phyloP scores from a whole-genome alignment of 129 eudicot species.

The Tanacetum coccineum region DNA sequence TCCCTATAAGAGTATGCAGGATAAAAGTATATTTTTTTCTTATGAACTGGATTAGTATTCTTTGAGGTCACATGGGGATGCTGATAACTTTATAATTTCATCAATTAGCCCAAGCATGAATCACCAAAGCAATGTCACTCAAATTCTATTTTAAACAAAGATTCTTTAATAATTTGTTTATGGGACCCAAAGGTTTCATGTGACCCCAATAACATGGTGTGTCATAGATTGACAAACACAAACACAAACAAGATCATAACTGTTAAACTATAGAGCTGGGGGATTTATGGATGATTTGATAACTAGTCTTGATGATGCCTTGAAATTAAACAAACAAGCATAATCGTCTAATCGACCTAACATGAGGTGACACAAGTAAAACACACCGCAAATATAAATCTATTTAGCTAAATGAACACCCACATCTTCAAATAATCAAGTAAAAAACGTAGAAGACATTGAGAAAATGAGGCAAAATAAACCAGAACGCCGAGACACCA shows the following conservation, averaged over 20 bases:
- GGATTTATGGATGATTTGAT: neutral
- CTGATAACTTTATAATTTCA: too few relatives aligned
- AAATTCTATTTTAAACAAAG: neutral
- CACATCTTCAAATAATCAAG: neutral
- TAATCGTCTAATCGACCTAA: neutral
- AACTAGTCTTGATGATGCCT: neutral
- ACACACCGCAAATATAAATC: too few relatives aligned
- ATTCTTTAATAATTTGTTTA: neutral
- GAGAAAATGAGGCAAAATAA: conserved; percentile 1
- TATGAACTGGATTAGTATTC: too few relatives aligned
- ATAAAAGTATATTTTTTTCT: too few relatives aligned
- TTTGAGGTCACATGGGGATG: too few relatives aligned
- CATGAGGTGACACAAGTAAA: neutral
- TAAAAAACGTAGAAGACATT: too few relatives aligned
- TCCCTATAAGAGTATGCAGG: too few relatives aligned
- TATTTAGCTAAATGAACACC: neutral
- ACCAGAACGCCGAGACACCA: neutral
- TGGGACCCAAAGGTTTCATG: neutral
- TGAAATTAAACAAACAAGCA: neutral
- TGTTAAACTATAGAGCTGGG: neutral
- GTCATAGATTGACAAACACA: neutral
- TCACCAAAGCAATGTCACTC: neutral
- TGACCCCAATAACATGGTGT: neutral
- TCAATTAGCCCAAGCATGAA: neutral
- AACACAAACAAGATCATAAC: neutral